phyloP scores from a whole-genome alignment of 1,284 basidiomycete species.

The Laetiporus sulphureus region DNA sequence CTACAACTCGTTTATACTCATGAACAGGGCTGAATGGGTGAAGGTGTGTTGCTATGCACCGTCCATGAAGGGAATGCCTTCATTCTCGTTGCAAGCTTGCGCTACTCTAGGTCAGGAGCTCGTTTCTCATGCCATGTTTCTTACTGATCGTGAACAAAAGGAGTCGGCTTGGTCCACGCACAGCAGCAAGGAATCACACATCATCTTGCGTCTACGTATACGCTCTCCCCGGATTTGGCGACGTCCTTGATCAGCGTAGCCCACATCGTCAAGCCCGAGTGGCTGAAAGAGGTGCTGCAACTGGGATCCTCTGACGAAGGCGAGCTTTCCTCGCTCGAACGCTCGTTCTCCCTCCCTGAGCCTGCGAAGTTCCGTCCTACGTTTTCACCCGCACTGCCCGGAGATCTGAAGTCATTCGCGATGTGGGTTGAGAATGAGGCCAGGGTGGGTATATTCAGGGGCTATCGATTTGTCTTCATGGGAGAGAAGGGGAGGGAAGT shows the following conservation, averaged over 20 bases:
- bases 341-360: slow-evolving; percentile 40
- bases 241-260: slow-evolving; percentile 49
- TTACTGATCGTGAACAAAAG: slow-evolving; percentile 26
- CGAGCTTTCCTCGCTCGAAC: slow-evolving; percentile 40
- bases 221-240: slow-evolving; percentile 40
- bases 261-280: slow-evolving; percentile 54
- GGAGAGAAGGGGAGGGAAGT: slow-evolving; percentile 46
- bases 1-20: not conserved
- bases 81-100: slow-evolving; percentile 37
- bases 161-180: slow-evolving; percentile 45
- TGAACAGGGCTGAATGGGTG: slow-evolving; percentile 42
- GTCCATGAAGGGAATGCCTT: slow-evolving; percentile 21
- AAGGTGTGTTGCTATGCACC: slow-evolving; percentile 45
- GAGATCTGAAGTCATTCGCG: slow-evolving; percentile 40
- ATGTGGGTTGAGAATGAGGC: slow-evolving; percentile 62
- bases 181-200: slow-evolving; percentile 46
- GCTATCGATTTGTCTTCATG: slow-evolving; percentile 51
- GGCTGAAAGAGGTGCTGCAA: slow-evolving; percentile 52
- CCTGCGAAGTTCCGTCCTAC: slow-evolving; percentile 49
- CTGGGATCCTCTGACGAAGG: slow-evolving; percentile 32
- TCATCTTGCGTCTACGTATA: slow-evolving; percentile 46
- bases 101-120: slow-evolving; percentile 41
- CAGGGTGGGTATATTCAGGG: slow-evolving; percentile 44
- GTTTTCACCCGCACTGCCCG: slow-evolving; percentile 42
- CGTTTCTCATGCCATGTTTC: not conserved